These are phyloP conservation scores for Phaeosphaeria sp. DNA, from an alignment of 2,329 filamentous ascomycete species.

Conservation along the genomic window DNA sequence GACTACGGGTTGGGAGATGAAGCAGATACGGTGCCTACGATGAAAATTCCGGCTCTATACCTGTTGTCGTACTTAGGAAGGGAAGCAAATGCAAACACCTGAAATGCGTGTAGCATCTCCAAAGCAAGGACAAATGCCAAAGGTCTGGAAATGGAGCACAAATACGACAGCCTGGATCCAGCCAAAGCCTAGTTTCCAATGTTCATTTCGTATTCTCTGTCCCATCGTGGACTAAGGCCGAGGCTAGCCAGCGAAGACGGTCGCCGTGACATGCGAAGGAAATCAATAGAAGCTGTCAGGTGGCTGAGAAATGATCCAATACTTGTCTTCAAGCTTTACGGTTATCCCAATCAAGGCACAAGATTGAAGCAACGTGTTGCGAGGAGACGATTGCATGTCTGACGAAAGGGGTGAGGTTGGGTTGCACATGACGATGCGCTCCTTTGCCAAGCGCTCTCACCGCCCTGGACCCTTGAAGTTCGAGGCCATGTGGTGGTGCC, in stretches of 20 bases:
- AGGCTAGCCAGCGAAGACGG: not conserved
- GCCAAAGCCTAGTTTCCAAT: not conserved
- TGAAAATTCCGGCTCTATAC: too few relatives aligned
- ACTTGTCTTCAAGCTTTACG: not conserved
- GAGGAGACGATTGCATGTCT: not conserved
- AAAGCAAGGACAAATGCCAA: too few relatives aligned
- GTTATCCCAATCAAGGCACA: not conserved
- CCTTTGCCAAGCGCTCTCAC: slow-evolving; percentile 29
- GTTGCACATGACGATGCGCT: not conserved
- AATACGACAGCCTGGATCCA: not conserved
- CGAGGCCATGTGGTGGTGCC: slow-evolving; percentile 9
- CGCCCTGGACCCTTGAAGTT: slow-evolving; percentile 14
- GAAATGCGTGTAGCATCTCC: too few relatives aligned
- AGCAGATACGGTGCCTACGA: too few relatives aligned
- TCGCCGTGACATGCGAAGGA: not conserved
- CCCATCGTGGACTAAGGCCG: not conserved
- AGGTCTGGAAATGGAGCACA: too few relatives aligned
- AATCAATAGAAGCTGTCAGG: not conserved
- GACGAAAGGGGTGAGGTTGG: not conserved
- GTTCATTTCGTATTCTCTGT: not conserved
- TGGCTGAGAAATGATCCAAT: not conserved
- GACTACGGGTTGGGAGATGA: too few relatives aligned
- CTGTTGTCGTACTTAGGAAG: too few relatives aligned
- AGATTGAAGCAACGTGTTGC: not conserved
- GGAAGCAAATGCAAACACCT: too few relatives aligned